Evolutionary conservation across 225 moss, liverwort and hornwort species (phyloP).

Genomic region (Marchantia paleacea): DNA sequence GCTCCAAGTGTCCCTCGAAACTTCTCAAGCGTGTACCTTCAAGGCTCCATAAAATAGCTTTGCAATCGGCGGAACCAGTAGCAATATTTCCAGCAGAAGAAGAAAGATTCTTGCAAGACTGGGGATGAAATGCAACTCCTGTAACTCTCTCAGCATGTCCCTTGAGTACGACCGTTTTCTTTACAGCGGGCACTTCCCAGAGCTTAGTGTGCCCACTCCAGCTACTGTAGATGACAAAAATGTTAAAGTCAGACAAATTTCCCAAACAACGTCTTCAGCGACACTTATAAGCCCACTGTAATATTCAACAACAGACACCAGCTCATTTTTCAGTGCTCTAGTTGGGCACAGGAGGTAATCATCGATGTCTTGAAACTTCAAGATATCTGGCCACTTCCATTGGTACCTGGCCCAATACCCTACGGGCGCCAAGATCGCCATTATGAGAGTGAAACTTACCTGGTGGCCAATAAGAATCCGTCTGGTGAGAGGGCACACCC

Average conservation of each 20-base stretch:
- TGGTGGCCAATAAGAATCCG: conserved; percentile 73
- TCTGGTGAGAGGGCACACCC: conserved; percentile 76
- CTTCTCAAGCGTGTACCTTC: conserved; percentile 66
- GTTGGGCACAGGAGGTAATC: too few species aligned
- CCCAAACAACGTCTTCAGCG: background rate
- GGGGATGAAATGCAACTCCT: conserved; percentile 87
- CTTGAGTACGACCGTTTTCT: conserved; percentile 56
- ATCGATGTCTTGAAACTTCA: too few species aligned
- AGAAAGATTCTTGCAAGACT: conserved; percentile 56
- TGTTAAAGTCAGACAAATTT: background rate
- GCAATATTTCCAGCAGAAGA: conserved; percentile 63
- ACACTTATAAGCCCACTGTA: too few species aligned
- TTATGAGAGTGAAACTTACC: conserved; percentile 31
- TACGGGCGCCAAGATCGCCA: background rate
- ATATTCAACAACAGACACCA: too few species aligned
- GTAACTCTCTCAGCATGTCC: conserved; percentile 94
- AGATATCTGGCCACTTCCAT: too few species aligned
- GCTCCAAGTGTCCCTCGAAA: conserved; percentile 87
- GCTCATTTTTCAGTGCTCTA: too few species aligned
- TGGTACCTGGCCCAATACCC: background rate
- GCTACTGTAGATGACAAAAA: conserved; percentile 27
- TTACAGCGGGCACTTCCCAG: conserved; percentile 82
- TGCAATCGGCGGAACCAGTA: conserved; percentile 87
- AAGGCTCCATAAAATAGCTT: conserved; percentile 84
- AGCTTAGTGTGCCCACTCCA: conserved; percentile 74